Evolutionary conservation across 805 yeast genomes (phyloP).

Genomic region (Suhomyces sp.): DNA sequence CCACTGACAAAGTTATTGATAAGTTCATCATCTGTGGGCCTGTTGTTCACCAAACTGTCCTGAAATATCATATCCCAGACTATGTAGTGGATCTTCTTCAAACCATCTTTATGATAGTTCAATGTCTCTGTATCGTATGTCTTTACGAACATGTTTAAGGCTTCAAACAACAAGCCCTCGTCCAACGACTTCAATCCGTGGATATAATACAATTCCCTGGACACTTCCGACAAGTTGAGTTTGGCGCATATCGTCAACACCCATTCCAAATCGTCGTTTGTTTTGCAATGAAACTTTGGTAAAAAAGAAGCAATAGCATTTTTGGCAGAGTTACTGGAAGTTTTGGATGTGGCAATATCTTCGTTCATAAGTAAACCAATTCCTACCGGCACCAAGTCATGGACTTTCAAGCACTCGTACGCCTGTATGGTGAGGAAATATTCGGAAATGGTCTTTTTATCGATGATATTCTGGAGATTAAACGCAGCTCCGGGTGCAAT

Average conservation of each 20-base stretch:
- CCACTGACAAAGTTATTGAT: conserved; percentile 46
- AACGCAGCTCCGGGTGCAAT: conserved; percentile 10
- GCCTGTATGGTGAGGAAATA: conserved; percentile 55
- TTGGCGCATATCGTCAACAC: conserved; percentile 69
- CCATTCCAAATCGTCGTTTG: conserved; percentile 81
- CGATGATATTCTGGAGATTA: conserved; percentile 9
- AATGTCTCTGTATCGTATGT: conserved; percentile 47
- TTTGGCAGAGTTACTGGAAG: conserved; percentile 29
- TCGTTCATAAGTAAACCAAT: conserved; percentile 53
- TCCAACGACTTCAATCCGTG: conserved; percentile 48
- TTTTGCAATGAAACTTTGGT: conserved; percentile 57
- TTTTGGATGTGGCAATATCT: conserved; percentile 43
- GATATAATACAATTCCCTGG: conserved; percentile 50
- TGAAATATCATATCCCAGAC: conserved; percentile 63
- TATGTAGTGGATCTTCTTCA: conserved; percentile 46
- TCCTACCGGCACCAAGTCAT: conserved; percentile 61
- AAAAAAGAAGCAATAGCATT: conserved; percentile 52
- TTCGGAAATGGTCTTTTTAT: conserved; percentile 46
- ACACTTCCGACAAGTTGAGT: conserved; percentile 56
- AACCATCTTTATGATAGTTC: conserved; percentile 25
- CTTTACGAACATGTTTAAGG: conserved; percentile 60
- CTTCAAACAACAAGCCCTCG: conserved; percentile 59
- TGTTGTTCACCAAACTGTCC: conserved; percentile 50
- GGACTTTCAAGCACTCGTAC: conserved; percentile 49
- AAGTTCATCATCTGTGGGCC: conserved; percentile 55